phyloP scores from a whole-genome alignment of 305 asterid species.

The Fraxinus greggii region DNA sequence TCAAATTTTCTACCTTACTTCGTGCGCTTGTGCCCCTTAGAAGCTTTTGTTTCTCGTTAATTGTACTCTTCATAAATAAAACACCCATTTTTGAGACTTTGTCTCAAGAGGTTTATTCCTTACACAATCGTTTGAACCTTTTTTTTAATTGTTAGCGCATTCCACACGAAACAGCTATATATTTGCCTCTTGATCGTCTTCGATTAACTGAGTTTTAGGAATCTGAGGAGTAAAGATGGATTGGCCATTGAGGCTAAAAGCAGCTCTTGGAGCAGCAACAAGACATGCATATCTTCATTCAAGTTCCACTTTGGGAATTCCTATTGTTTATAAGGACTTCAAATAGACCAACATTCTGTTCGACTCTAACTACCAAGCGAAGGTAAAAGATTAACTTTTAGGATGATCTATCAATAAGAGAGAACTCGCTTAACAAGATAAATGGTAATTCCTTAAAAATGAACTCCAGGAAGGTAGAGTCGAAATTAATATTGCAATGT shows the following conservation, averaged over 20 bases:
- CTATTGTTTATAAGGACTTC: conserved; percentile 87
- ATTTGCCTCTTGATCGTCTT: conserved; percentile 3
- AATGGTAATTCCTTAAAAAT: neutral
- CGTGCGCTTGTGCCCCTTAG: too few species aligned
- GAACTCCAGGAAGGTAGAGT: neutral
- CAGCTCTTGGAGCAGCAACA: conserved; percentile 83
- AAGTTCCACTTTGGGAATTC: conserved; percentile 78
- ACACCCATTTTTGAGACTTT: too few species aligned
- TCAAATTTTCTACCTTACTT: too few species aligned
- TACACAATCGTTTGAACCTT: too few species aligned
- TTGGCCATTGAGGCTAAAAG: conserved; percentile 80
- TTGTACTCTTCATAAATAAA: too few species aligned
- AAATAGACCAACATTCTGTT: conserved; percentile 87
- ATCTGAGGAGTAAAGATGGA: conserved; percentile 72
- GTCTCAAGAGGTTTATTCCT: too few species aligned
- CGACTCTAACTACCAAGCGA: conserved; percentile 26
- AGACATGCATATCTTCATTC: conserved; percentile 96
- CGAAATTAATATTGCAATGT: neutral
- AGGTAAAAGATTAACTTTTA: conserved; percentile 40
- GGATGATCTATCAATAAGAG: neutral
- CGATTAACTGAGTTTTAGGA: conserved; percentile 44
- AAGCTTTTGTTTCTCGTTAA: too few species aligned
- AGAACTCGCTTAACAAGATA: neutral
- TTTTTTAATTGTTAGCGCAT: too few species aligned
- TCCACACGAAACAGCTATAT: too few species aligned